These are phyloP conservation scores for Sutorius australiensis DNA, from an alignment of 768 basidiomycete species.

Conservation along the genomic window DNA sequence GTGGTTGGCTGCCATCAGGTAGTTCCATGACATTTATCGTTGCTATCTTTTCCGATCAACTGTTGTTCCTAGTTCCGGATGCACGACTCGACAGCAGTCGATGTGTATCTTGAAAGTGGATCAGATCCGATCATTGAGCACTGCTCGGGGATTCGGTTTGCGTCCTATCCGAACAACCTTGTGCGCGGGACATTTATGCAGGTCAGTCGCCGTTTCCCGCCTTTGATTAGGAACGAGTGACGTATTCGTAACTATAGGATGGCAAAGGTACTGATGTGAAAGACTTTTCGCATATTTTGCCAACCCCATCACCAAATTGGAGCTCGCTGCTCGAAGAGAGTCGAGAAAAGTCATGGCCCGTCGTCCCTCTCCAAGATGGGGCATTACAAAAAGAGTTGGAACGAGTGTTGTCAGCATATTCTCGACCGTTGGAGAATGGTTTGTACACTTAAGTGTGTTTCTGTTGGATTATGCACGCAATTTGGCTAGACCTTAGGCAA, in stretches of 20 bases:
- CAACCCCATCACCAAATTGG: slow-evolving; percentile 81
- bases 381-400: slow-evolving; percentile 14
- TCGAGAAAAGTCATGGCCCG: slow-evolving; percentile 22
- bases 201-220: slow-evolving; percentile 12
- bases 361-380: slow-evolving; percentile 13
- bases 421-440: neutral
- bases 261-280: slow-evolving; percentile 53
- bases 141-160: slow-evolving; percentile 60
- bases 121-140: slow-evolving; percentile 83
- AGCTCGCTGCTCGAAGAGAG: slow-evolving; percentile 13
- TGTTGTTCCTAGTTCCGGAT: slow-evolving; percentile 68
- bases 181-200: neutral
- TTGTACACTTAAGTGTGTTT: neutral
- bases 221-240: neutral
- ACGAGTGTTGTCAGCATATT: slow-evolving; percentile 13
- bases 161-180: slow-evolving; percentile 49
- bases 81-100: slow-evolving; percentile 64
- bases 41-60: neutral
- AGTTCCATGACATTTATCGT: neutral
- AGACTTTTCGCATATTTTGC: slow-evolving; percentile 82
- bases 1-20: slow-evolving; percentile 82
- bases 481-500: too few relatives aligned
- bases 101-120: slow-evolving; percentile 60
- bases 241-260: slow-evolving; percentile 14
- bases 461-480: neutral